phyloP scores from a whole-genome alignment of 495 filamentous ascomycete species.

The Daldinia caldariorum region DNA sequence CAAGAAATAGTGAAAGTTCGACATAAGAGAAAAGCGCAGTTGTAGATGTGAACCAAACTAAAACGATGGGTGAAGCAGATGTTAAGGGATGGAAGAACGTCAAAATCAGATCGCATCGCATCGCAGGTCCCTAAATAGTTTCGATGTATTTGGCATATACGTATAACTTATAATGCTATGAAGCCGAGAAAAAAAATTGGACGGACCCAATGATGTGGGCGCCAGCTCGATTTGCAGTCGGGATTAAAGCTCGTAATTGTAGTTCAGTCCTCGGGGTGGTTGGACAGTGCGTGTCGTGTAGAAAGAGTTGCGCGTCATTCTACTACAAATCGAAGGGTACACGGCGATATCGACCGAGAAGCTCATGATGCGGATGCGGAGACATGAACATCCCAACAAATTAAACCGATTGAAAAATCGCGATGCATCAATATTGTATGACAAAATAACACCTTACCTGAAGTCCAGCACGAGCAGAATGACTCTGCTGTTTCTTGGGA shows the following conservation, averaged over 20 bases:
- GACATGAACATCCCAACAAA: constrained; percentile 16
- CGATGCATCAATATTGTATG: constrained; percentile 29
- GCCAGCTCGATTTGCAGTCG: constrained; percentile 2
- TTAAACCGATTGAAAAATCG: constrained; percentile 20
- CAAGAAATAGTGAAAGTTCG: neutral
- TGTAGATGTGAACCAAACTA: neutral
- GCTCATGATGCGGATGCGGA: constrained; percentile 14
- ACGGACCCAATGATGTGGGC: neutral
- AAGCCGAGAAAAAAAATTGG: neutral
- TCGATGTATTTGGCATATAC: neutral
- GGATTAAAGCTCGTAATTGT: neutral
- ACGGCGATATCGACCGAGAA: constrained; percentile 31
- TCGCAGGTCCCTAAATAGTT: constrained; percentile 18
- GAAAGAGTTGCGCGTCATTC: constrained; percentile 34
- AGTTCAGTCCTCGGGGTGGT: constrained; percentile 2
- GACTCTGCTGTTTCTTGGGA: constrained; percentile 94
- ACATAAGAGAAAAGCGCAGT: constrained; percentile 2
- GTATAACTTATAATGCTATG: neutral
- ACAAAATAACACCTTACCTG: constrained; percentile 76
- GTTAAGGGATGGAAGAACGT: neutral
- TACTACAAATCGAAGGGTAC: constrained; percentile 33
- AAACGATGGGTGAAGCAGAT: neutral
- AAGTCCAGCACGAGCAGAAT: constrained; percentile 96
- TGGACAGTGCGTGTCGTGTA: constrained; percentile 15
- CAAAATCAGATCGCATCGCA: constrained; percentile 16